Percentiles rank a stretch among this genome's conserved stretches.
phyloP scores from a whole-genome alignment of 257 asterid species.

The Cinchona pubescens region DNA sequence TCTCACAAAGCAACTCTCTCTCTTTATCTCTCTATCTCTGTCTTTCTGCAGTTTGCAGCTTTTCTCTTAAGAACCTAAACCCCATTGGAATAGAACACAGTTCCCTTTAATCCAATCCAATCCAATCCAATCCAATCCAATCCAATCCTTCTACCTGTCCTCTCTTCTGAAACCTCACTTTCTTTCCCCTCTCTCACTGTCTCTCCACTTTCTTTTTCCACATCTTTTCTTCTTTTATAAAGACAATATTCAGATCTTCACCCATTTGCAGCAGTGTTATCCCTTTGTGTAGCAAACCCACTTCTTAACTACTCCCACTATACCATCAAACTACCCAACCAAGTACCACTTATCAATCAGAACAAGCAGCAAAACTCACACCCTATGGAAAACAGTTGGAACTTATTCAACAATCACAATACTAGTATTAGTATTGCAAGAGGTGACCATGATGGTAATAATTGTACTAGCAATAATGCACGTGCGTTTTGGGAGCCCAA shows the following conservation, averaged over 20 bases:
- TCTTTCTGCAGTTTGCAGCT: slow-evolving; percentile 16
- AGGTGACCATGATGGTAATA: slow-evolving; percentile 20
- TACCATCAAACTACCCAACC: neutral
- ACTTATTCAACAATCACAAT: slow-evolving; percentile 28
- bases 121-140: neutral
- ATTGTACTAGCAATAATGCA: slow-evolving; percentile 24
- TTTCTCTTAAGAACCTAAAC: neutral
- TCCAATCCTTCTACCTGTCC: neutral
- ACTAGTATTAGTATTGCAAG: slow-evolving; percentile 1
- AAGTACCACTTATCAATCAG: neutral
- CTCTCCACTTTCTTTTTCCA: neutral
- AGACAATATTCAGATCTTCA: slow-evolving; percentile 26
- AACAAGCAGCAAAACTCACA: neutral
- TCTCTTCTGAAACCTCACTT: slow-evolving; percentile 8
- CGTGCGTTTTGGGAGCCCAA: slow-evolving; percentile 36
- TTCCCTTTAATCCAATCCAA: neutral
- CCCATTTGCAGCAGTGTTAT: slow-evolving; percentile 5
- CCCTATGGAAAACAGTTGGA: slow-evolving; percentile 50
- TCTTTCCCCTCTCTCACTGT: neutral
- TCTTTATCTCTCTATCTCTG: neutral
- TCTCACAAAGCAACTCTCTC: neutral
- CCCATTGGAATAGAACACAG: neutral
- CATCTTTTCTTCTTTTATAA: slow-evolving; percentile 20
- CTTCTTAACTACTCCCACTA: neutral
- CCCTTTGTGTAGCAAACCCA: slow-evolving; percentile 2